These are phyloP conservation scores for Ceratocystiopsis sp. DNA, from an alignment of 2,329 filamentous ascomycete genomes.

Conservation along the genomic window DNA sequence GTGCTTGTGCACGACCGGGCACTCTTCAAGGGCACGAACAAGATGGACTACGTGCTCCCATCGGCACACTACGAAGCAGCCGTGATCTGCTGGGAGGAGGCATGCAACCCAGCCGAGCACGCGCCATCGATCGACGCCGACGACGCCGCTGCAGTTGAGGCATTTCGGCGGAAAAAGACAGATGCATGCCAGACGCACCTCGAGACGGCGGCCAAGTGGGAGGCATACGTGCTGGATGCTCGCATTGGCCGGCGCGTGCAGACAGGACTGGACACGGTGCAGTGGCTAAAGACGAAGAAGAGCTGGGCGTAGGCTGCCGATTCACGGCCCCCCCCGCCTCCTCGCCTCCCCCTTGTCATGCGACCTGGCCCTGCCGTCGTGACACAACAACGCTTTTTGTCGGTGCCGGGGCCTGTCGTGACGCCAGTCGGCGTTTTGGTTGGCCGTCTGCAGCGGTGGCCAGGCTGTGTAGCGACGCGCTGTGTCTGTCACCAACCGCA, in stretches of 20 bases:
- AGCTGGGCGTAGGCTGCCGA: constrained; percentile 11
- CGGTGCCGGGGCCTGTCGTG: too few relatives aligned
- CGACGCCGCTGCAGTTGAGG: constrained; percentile 8
- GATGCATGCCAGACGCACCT: constrained; percentile 47
- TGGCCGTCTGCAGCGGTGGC: too few relatives aligned
- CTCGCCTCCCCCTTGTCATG: too few relatives aligned
- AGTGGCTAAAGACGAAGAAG: constrained; percentile 32
- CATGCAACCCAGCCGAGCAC: constrained; percentile 21
- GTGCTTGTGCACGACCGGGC: constrained; percentile 50
- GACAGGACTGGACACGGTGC: constrained; percentile 49
- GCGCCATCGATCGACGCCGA: constrained; percentile 7
- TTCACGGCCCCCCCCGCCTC: too few relatives aligned
- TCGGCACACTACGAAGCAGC: constrained; percentile 76
- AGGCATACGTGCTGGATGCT: constrained; percentile 55
- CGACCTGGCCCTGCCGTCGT: too few relatives aligned
- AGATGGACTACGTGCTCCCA: constrained; percentile 55
- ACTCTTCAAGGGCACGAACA: constrained; percentile 39
- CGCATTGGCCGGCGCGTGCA: constrained; percentile 58
- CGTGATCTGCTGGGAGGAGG: constrained; percentile 62
- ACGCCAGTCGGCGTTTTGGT: too few relatives aligned
- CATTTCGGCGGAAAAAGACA: constrained; percentile 29
- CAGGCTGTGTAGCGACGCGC: too few relatives aligned
- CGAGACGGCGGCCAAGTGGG: constrained; percentile 52
- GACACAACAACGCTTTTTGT: too few relatives aligned
- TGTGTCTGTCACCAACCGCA: too few relatives aligned